A percentile compares a stretch with the other conserved stretches of the same genome.
phyloP scores from a whole-genome alignment of 2,329 filamentous ascomycete genomes.

The Pseudocercospora crystallina region DNA sequence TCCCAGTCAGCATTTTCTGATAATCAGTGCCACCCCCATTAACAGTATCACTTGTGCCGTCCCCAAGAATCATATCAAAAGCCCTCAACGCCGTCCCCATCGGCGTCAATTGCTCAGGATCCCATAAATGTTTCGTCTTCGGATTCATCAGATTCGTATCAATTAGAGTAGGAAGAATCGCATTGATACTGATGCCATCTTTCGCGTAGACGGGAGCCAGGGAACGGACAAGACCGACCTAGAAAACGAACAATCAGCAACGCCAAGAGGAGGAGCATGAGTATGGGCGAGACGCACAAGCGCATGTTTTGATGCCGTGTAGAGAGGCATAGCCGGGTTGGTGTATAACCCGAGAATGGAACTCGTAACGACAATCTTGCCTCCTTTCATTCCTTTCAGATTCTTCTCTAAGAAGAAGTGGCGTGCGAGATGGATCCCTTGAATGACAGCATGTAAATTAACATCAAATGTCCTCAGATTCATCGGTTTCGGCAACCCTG shows the following conservation, averaged over 20 bases:
- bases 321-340: constrained; percentile 21
- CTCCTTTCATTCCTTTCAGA: constrained; percentile 30
- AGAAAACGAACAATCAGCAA: no score
- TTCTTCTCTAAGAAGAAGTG: constrained; percentile 43
- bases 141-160: constrained; percentile 36
- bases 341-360: constrained; percentile 22
- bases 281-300: constrained; percentile 2
- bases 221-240: constrained; percentile 34
- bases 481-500: constrained; percentile 34
- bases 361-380: constrained; percentile 42
- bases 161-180: constrained; percentile 38
- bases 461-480: constrained; percentile 42
- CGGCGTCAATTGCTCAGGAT: constrained; percentile 38
- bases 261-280: no score
- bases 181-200: constrained; percentile 40
- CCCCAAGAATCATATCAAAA: constrained; percentile 35
- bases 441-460: constrained; percentile 43
- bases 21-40: no score
- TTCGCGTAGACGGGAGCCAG: constrained; percentile 29
- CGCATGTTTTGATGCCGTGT: constrained; percentile 26
- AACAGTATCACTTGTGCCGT: constrained; percentile 18
- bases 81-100: constrained; percentile 37
- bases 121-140: constrained; percentile 30
- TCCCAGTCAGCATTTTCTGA: constrained; percentile 34
- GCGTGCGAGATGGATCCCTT: constrained; percentile 45